Conservation (phyloP, 2,329 filamentous ascomycete species). For the Triangularia setosa region DNA sequence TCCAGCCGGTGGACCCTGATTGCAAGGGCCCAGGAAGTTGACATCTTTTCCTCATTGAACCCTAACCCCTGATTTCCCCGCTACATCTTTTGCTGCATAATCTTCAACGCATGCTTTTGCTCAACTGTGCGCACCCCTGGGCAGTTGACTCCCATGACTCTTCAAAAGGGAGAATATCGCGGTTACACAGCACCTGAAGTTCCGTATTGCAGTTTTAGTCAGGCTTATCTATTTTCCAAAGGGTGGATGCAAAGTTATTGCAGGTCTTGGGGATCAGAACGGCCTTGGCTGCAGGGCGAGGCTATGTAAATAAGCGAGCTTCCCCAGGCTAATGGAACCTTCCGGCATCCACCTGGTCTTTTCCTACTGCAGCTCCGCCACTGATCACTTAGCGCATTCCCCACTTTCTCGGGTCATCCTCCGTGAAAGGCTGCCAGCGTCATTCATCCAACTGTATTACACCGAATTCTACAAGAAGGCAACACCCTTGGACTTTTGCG, state of each 20-base stretch:
- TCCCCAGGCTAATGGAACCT: slow-evolving; percentile 6
- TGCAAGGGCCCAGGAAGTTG: background rate
- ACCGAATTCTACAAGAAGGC: background rate
- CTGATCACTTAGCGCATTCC: slow-evolving; percentile 8
- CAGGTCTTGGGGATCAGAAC: background rate
- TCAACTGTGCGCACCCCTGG: background rate
- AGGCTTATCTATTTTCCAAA: background rate
- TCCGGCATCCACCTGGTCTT: slow-evolving; percentile 10
- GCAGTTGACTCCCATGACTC: background rate
- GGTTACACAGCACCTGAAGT: background rate
- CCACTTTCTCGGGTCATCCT: slow-evolving; percentile 15
- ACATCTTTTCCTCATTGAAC: background rate
- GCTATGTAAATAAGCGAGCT: background rate
- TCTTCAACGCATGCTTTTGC: background rate
- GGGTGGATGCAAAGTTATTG: background rate
- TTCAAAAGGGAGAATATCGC: background rate
- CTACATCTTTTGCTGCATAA: background rate
- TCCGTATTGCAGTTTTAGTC: background rate
- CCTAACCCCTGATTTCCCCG: background rate
- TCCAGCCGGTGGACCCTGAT: background rate
- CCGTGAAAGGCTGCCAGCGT: slow-evolving; percentile 5
- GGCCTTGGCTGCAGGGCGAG: background rate
- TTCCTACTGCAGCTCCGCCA: slow-evolving; percentile 13
- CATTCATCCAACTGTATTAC: slow-evolving; percentile 10
- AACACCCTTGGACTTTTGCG: background rate